Percentiles rank a stretch among this genome's conserved stretches.
phyloP scores from a whole-genome alignment of 2,329 filamentous ascomycete genomes.

The Teratosphaeria nubilosa region DNA sequence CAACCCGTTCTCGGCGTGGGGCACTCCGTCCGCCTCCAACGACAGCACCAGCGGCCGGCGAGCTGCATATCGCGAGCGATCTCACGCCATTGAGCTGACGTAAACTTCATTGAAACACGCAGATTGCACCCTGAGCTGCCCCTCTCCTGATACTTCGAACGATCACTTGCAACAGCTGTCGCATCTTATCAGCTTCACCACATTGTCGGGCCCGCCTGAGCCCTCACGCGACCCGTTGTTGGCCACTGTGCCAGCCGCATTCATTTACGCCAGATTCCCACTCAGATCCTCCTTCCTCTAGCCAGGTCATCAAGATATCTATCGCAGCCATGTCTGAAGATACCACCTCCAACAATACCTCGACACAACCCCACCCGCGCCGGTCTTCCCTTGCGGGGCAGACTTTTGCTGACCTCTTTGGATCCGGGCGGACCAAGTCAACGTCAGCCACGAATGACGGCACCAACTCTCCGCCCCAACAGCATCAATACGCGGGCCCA shows the following conservation, averaged over 20 bases:
- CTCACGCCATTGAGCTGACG: not conserved
- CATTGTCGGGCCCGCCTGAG: not conserved
- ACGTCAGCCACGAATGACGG: slow-evolving; percentile 11
- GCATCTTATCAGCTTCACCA: not conserved
- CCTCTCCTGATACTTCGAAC: not conserved
- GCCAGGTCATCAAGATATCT: not conserved
- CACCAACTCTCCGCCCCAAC: slow-evolving; percentile 14
- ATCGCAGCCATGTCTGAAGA: slow-evolving; percentile 24
- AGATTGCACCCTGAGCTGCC: not conserved
- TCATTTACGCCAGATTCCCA: not conserved
- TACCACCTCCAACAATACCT: slow-evolving; percentile 25
- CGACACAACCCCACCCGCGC: slow-evolving; percentile 20
- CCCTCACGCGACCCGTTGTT: not conserved
- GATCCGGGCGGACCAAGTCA: slow-evolving; percentile 22
- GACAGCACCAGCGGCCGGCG: not conserved
- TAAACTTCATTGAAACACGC: not conserved
- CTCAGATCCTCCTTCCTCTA: not conserved
- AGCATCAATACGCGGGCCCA: slow-evolving; percentile 30
- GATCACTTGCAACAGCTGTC: not conserved
- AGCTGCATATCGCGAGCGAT: not conserved
- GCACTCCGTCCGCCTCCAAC: not conserved
- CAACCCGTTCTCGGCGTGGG: not conserved
- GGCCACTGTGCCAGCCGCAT: not conserved
- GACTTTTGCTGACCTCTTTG: slow-evolving; percentile 41
- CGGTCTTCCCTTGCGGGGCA: slow-evolving; percentile 40